Conservation (phyloP, 2,329 filamentous ascomycete species). For the Dendryphion nanum region DNA sequence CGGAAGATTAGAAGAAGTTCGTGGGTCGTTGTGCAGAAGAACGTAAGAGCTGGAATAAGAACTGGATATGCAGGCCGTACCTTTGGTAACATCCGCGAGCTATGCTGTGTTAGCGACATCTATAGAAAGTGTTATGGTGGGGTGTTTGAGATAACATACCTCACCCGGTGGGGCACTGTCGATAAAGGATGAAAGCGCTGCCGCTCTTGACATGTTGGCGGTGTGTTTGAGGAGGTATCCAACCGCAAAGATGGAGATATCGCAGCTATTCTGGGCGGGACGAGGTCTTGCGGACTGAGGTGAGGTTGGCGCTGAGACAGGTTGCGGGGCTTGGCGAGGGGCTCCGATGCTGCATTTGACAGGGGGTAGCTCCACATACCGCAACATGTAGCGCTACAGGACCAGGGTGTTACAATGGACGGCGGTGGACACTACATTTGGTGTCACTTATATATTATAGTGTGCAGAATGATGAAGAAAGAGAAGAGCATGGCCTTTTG, state of each 20-base stretch:
- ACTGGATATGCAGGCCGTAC: slow-evolving; percentile 48
- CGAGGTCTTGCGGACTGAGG: slow-evolving; percentile 1
- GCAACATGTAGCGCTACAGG: too few relatives aligned
- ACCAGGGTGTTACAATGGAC: too few relatives aligned
- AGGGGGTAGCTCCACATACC: too few relatives aligned
- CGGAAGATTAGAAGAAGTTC: slow-evolving; percentile 8
- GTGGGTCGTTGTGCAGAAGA: not conserved
- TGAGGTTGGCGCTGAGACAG: not conserved
- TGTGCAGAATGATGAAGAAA: too few relatives aligned
- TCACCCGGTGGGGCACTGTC: slow-evolving; percentile 94
- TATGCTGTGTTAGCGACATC: slow-evolving; percentile 41
- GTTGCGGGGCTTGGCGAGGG: slow-evolving; percentile 12
- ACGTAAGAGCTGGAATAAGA: not conserved
- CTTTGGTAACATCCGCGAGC: slow-evolving; percentile 85
- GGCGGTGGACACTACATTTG: too few relatives aligned
- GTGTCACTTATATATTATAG: too few relatives aligned
- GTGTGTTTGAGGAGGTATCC: not conserved
- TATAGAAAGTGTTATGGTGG: slow-evolving; percentile 9
- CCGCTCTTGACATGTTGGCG: slow-evolving; percentile 35
- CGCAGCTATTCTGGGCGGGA: too few relatives aligned
- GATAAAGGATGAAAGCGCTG: slow-evolving; percentile 70
- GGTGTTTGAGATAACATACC: slow-evolving; percentile 56
- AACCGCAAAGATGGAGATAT: too few relatives aligned
- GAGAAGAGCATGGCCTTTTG: too few relatives aligned
- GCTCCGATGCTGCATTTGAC: slow-evolving; percentile 1